A percentile compares a stretch with the other conserved stretches of the same genome.
Evolutionary conservation across 179 eudicot species (phyloP).

Genomic region (Beta lomatogona): DNA sequence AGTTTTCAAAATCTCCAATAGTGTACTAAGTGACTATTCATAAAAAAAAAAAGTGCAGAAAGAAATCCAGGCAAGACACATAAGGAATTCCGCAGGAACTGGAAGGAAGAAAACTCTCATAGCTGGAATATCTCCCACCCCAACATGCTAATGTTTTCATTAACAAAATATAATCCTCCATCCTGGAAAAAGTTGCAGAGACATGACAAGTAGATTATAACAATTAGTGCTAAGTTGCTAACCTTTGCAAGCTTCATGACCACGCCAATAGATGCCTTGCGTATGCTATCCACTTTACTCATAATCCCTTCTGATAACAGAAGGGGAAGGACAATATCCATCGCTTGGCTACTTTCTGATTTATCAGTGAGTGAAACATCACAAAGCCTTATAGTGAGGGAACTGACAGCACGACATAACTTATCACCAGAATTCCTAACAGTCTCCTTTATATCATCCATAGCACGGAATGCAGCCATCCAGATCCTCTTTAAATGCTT

Average conservation of each 20-base stretch:
- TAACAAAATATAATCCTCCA: neutral
- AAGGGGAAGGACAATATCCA: slow-evolving; percentile 85
- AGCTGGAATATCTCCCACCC: too few relatives aligned
- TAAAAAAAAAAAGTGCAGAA: neutral
- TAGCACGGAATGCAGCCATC: slow-evolving; percentile 93
- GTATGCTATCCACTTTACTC: slow-evolving; percentile 94
- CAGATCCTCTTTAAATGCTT: slow-evolving; percentile 76
- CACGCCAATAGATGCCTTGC: slow-evolving; percentile 86
- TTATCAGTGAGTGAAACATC: slow-evolving; percentile 85
- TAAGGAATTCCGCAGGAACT: neutral
- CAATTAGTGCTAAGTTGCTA: slow-evolving; percentile 3
- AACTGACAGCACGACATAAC: slow-evolving; percentile 75
- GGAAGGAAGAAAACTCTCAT: too few relatives aligned
- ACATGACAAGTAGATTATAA: slow-evolving; percentile 10
- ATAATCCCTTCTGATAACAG: slow-evolving; percentile 89
- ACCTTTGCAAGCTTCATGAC: slow-evolving; percentile 98
- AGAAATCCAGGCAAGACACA: neutral
- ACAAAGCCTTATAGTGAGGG: slow-evolving; percentile 85
- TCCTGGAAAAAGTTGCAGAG: neutral
- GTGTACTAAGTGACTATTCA: neutral
- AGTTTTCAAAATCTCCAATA: neutral
- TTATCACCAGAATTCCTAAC: slow-evolving; percentile 92
- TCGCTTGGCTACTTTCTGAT: slow-evolving; percentile 66
- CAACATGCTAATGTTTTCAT: too few relatives aligned
- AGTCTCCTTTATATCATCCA: slow-evolving; percentile 99